Percentiles rank a stretch among this genome's conserved stretches.
phyloP scores from a whole-genome alignment of 2,329 filamentous ascomycete species.

The Neoascochyta sp. region DNA sequence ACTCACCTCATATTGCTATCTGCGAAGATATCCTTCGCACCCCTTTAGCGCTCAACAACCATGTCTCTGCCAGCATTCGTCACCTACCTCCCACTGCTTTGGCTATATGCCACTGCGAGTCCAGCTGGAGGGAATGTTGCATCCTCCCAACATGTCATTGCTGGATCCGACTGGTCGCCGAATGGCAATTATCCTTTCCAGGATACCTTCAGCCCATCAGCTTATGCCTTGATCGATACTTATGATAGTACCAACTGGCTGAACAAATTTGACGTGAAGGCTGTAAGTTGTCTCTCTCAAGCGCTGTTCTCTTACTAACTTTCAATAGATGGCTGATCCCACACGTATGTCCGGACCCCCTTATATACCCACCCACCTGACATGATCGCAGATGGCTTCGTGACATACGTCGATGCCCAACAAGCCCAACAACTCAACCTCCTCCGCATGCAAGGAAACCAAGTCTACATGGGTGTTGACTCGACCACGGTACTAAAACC shows the following conservation, averaged over 20 bases:
- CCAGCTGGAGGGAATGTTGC: no score
- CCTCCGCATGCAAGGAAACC: slow-evolving; percentile 28
- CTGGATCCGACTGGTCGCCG: slow-evolving; percentile 21
- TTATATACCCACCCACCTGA: neutral
- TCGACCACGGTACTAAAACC: slow-evolving; percentile 25
- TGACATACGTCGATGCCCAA: slow-evolving; percentile 35
- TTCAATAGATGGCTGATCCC: slow-evolving; percentile 31
- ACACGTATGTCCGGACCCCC: slow-evolving; percentile 23
- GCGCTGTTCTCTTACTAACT: slow-evolving; percentile 3
- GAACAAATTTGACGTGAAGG: slow-evolving; percentile 36
- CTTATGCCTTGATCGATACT: slow-evolving; percentile 32
- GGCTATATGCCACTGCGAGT: slow-evolving; percentile 14
- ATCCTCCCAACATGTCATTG: no score
- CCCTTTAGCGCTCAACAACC: slow-evolving; percentile 2
- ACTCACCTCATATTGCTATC: no score
- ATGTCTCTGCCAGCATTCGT: slow-evolving; percentile 17
- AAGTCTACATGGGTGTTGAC: slow-evolving; percentile 42
- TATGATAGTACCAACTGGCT: slow-evolving; percentile 41
- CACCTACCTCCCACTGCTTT: slow-evolving; percentile 18
- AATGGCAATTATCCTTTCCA: slow-evolving; percentile 15
- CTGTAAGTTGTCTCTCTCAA: slow-evolving; percentile 8
- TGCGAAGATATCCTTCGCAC: no score
- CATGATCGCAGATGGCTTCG: slow-evolving; percentile 30
- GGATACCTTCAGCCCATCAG: slow-evolving; percentile 11
- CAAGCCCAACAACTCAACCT: slow-evolving; percentile 34